phyloP scores from a whole-genome alignment of 441 rosid species.

The Biscutella laevigata region DNA sequence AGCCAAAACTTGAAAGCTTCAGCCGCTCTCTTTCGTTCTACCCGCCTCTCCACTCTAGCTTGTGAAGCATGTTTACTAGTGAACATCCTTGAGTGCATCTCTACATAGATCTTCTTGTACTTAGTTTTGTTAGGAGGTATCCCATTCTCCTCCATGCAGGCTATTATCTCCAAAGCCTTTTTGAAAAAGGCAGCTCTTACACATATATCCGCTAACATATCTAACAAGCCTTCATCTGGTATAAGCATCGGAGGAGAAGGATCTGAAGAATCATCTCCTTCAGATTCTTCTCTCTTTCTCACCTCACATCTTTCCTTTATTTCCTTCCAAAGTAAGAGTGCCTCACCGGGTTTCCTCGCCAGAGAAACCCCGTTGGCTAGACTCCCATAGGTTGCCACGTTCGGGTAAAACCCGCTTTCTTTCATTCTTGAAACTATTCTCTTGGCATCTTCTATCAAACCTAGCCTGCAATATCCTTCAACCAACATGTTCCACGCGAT shows the following conservation, averaged over 20 bases:
- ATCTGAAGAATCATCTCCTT: slow-evolving; percentile 23
- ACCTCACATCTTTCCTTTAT: slow-evolving; percentile 52
- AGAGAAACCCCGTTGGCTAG: slow-evolving; percentile 69
- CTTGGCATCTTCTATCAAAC: slow-evolving; percentile 80
- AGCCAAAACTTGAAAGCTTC: slow-evolving; percentile 98
- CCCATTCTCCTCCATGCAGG: slow-evolving; percentile 88
- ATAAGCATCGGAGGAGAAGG: slow-evolving; percentile 39
- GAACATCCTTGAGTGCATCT: slow-evolving; percentile 95
- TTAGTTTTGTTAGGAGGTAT: slow-evolving; percentile 79
- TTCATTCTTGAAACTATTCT: slow-evolving; percentile 56
- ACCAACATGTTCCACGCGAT: slow-evolving; percentile 95
- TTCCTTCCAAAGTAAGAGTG: slow-evolving; percentile 83
- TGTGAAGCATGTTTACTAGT: slow-evolving; percentile 93
- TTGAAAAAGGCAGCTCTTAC: slow-evolving; percentile 85
- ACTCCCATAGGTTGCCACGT: slow-evolving; percentile 78
- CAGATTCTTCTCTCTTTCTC: slow-evolving; percentile 25
- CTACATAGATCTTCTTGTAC: slow-evolving; percentile 78
- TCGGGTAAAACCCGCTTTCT: slow-evolving; percentile 58
- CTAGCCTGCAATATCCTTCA: slow-evolving; percentile 75
- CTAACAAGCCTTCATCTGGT: slow-evolving; percentile 70
- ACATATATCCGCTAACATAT: slow-evolving; percentile 70
- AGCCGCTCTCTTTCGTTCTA: slow-evolving; percentile 77
- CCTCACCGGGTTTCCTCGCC: slow-evolving; percentile 95
- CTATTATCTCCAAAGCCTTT: slow-evolving; percentile 86
- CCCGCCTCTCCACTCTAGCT: slow-evolving; percentile 67